Evolutionary conservation across 768 basidiomycete species (phyloP).

Genomic region (Termitomyces titanicus): DNA sequence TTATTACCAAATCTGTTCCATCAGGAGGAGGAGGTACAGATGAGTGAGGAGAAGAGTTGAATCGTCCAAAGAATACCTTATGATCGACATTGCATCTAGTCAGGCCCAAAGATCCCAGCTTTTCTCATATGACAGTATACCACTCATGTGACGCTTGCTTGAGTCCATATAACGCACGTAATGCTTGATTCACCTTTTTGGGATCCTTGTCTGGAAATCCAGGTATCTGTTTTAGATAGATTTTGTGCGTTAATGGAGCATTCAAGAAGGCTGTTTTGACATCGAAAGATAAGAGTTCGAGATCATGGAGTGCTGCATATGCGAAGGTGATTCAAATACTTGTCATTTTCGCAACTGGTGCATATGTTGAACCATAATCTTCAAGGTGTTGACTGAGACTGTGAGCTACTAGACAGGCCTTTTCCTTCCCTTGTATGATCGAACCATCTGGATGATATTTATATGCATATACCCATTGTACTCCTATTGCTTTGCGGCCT

Average conservation of each 20-base stretch:
- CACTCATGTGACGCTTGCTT: neutral
- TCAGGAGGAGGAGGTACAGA: conserved; percentile 15
- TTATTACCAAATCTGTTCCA: conserved; percentile 11
- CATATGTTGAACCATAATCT: conserved; percentile 31
- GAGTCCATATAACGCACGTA: neutral
- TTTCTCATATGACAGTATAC: neutral
- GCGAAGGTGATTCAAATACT: conserved; percentile 23
- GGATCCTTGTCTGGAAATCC: conserved; percentile 15
- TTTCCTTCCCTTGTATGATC: conserved; percentile 23
- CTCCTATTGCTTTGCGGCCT: conserved; percentile 23
- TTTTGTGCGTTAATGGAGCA: conserved; percentile 15
- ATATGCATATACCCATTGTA: conserved; percentile 31
- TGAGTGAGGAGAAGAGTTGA: conserved; percentile 15
- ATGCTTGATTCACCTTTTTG: conserved; percentile 8
- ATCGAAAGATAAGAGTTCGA: conserved; percentile 22
- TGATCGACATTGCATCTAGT: conserved; percentile 17
- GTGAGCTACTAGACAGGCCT: conserved; percentile 22
- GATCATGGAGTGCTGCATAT: conserved; percentile 17
- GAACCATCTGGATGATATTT: conserved; percentile 35
- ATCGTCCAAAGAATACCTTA: conserved; percentile 17
- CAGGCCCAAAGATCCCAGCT: neutral
- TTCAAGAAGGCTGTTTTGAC: conserved; percentile 25
- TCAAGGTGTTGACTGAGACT: conserved; percentile 25
- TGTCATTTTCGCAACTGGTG: conserved; percentile 22
- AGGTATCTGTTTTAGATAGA: conserved; percentile 18